Base-by-base conservation (phyloP, 2,329 filamentous ascomycete species). In the Penicillium fuscoglaucum region DNA sequence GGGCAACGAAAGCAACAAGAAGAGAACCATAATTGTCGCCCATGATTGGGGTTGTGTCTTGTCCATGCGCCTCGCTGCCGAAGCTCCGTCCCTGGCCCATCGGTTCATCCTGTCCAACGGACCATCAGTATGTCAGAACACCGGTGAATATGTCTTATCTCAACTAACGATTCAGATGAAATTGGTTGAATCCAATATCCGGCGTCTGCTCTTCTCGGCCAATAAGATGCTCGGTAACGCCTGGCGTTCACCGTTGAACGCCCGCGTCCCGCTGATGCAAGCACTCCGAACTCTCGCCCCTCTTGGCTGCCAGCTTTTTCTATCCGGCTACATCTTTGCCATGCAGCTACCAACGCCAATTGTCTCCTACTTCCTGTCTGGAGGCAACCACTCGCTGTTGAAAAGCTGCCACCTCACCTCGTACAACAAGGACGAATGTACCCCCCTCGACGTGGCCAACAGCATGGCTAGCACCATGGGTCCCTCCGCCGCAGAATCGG, bases 1-100 rank as follows among this genome's bases (percentile, higher is more conserved):
- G 9, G 67, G 61, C 2, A 59, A 46, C 6, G 58, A 61, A 28
- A 54, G 58, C 45, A 75, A 75, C 71, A 57, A 80, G 77, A 54
- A 79, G 76, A 59, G 78, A 43, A 66, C 79, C 1, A 72, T 83
- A 21, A 74, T 84, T 48, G 80, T 83, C 35, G 78, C 72, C 6
- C 83, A 84, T 70, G 83, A 85, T 59, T 84, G 83, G 83, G 83
- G 83, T 17, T 80, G 78, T 55, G 66, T 82, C 9, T 66, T 86
- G 19, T 77, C 77, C 4, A 83, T 79, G 63, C 76, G 84, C 45
- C 77, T 87, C 44, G 84, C 84, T n/a, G 75, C 81, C n/a, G 84
- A 86, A 65, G 84, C 84, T 29, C 76, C 79, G 21, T 75, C 79
- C 52, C 68, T 87, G 47, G 81, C 83, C 9, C 80, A 86, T 69